Base-by-base conservation (phyloP, 1,139 yeast species). In the Blastobotrys malaysiensis region DNA sequence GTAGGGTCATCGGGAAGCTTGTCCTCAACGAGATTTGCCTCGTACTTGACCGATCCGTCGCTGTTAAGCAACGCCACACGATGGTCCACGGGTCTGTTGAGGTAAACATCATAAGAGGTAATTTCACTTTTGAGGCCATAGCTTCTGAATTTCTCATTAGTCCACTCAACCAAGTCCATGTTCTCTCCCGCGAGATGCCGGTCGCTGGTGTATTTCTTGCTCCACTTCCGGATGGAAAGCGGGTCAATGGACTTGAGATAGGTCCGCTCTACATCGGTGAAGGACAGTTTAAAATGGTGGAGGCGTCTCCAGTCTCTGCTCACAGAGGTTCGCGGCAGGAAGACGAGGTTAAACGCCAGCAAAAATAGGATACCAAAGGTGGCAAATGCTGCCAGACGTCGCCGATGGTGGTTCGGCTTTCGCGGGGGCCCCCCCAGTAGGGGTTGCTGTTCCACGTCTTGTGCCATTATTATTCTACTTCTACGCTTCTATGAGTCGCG, bases 311-410 rank as follows among this genome's bases (percentile, higher is more conserved):
- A 82, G 69, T 91, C 98, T 59, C 97, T 76, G 52, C 87, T 82
- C 18, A 89, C 73, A 1, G 97, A 88, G 0, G 98, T 89, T 56
- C 97, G 72, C 1, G 97, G 97, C 26, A 90, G 74, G 66, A 91
- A 91, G 1, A 88, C 82, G 51, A 89, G 73, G 54, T 86, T 81
- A 62, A 86, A 81, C 3, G 82, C 74, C 11, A 82, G 71, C 48
- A 80, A 72, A 55, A 79, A 82, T 6, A 78, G 64, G 50, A 79
- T 62, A 14, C 88, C 90, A 51, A 80, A 69, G n/a, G 76, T 72
- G 64, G 78, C 39, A 16, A 31, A 31, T 5, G 39, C 39, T 7
- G 16, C 39, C 4, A 31, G 14, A n/a, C 39, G 39, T 7, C 39
- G 14, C 5, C 16, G 39, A n/a, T 31, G 39, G 39, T 31, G 39